Evolutionary conservation across 345 rosid genomes (phyloP), one percentile per base, ranked within the genome.

Genomic region (Trapa incisa): DNA sequence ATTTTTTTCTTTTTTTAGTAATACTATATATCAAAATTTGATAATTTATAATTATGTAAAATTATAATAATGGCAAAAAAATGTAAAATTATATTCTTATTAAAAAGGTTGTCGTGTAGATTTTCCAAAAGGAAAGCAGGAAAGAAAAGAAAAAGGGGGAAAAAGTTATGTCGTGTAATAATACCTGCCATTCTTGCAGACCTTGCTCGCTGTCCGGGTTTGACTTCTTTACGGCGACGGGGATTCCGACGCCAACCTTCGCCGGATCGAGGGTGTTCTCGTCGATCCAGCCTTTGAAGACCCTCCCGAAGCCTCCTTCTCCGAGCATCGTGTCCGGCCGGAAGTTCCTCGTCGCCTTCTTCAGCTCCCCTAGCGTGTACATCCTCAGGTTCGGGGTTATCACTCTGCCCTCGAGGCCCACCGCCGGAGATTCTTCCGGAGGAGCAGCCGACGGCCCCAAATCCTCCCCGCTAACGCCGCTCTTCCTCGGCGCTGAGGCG

Each of bases 271-370:
- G 79, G 0, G 84, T 88, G 47, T 66, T 83, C 57, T 79, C 85
- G 11, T 92, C 96, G 2, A 92, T 75, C 96, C 96, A 92, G 0
- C 98, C 98, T 64, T 83, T 89, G 69, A 85, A 92, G 15, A 92
- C 98, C 64, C 79, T 77, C 17, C 98, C 98, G 6, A 92, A 92
- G 4, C 98, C 97, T 1, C 98, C 98, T 68, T 92, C 96, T 13
- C 98, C 97, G 6, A 92, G 75, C 41, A 88, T 48, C 6, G 88
- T 77, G 47, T 82, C 91, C 22, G 96, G 91, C 68, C 79, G 65
- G 77, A 92, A 92, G 64, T 89, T 88, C 69, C 80, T 83, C 0
- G 98, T 92, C 8, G 86, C 88, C 6, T 78, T 81, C 68, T 74
- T 85, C 2, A 92, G 77, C 32, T 89, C 91, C 1, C 71, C 61